phyloP scores from a whole-genome alignment of 305 asterid species.

The Solanum hybrid region DNA sequence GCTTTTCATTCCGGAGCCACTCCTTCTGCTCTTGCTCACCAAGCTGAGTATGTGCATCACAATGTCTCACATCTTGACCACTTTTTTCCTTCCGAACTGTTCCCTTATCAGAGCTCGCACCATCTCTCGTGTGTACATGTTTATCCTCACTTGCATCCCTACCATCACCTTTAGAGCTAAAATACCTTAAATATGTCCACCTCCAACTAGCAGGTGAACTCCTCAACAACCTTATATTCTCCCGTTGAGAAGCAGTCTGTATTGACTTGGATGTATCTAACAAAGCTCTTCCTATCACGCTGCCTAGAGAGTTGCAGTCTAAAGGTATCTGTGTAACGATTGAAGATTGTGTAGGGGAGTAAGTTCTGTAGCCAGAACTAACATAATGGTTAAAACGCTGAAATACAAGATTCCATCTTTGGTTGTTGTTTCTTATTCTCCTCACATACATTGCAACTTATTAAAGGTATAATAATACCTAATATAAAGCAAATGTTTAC shows the following conservation, averaged over 20 bases:
- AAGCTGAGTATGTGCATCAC: conserved; percentile 76
- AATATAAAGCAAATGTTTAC: conserved; percentile 4
- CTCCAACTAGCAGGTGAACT: conserved; percentile 36
- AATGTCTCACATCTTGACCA: conserved; percentile 19
- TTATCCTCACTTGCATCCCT: conserved; percentile 76
- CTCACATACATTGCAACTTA: conserved; percentile 61
- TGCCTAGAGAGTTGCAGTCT: conserved; percentile 22
- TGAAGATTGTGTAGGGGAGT: conserved; percentile 33
- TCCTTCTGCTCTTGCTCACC: conserved; percentile 91
- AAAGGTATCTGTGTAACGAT: conserved; percentile 22
- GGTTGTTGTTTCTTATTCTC: conserved; percentile 41
- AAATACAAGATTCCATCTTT: conserved; percentile 42
- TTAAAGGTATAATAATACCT: conserved; percentile 16
- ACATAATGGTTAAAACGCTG: conserved; percentile 33
- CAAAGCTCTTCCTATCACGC: conserved; percentile 33
- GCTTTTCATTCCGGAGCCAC: conserved; percentile 80
- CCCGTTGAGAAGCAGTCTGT: conserved; percentile 29
- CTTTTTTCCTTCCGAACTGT: conserved; percentile 30
- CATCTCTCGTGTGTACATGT: conserved; percentile 33
- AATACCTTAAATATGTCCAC: conserved; percentile 37
- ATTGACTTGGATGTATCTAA: conserved; percentile 27
- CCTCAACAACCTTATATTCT: conserved; percentile 26
- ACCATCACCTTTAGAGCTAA: conserved; percentile 92
- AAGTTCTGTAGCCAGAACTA: conserved; percentile 29
- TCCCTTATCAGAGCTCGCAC: conserved; percentile 36